Evolutionary conservation across 2,329 filamentous ascomycete species (phyloP), one percentile per base, ranked within the genome.

Genomic region (Pezicula radicicola): DNA sequence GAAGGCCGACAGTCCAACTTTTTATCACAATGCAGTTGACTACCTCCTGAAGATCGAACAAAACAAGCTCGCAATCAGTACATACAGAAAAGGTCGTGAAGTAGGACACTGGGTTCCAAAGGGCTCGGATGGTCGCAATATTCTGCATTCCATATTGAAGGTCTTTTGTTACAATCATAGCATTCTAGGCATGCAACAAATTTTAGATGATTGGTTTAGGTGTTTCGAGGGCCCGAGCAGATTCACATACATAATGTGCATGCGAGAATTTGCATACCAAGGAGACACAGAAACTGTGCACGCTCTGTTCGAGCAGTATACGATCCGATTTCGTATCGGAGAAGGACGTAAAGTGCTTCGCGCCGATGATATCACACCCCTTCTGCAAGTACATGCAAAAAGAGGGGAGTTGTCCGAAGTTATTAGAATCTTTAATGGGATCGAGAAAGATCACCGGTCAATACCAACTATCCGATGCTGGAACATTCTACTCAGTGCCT

Each of bases 401-500:
- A 74, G 81, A 46, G 88, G 84, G 2, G 83, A 96, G 58, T 67
- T 87, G 1, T 63, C 72, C 3, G 75, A 80, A 47, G 82, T 86
- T 0, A 71, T 80, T 46, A 67, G 73, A 18, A 79, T 85, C 35
- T 87, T 97, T 55, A 64, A 81, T 44, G 74, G 77, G n/a, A 81
- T 94, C 51, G 64, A 66, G 21, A 60, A 70, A 6, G 74, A 81
- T 46, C 85, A 84, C 61, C 69, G 73, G 1, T 60, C 87, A 15
- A 58, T 72, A 40, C 86, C 85, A 6, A 81, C 83, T 56, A 67
- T 78, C 1, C 66, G 75, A 35, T 83, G 80, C 56, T 96, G 88
- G 86, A 96, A 96, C 63, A 84, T 85, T 19, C 69, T 96, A 27
- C 74, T 97, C 43, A 83, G 86, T 61, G 85, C 87, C 3, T 81